Percentiles rank a stretch among this genome's conserved stretches.
These are phyloP conservation scores for Aeschynomene evenia DNA, from an alignment of 306 rosid genomes.

Conservation along the genomic window DNA sequence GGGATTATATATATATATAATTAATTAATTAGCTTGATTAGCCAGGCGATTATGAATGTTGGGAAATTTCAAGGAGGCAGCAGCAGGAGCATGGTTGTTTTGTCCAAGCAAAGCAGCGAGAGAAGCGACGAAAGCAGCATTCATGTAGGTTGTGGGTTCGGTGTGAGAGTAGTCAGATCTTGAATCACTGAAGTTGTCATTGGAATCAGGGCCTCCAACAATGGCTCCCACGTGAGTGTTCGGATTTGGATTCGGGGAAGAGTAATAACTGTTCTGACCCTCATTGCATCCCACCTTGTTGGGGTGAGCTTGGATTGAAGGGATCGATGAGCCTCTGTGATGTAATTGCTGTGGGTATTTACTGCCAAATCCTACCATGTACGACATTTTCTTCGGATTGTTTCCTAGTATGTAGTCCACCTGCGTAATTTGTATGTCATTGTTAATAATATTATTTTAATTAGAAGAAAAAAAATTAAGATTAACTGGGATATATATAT, in stretches of 20 bases:
- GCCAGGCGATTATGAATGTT: background rate
- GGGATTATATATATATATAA: background rate
- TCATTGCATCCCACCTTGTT: conserved; percentile 64
- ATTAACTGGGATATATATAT: too few relatives aligned
- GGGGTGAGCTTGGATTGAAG: conserved; percentile 50
- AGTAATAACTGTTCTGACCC: conserved; percentile 49
- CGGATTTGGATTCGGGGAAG: conserved; percentile 60
- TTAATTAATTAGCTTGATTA: background rate
- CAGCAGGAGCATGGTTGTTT: background rate
- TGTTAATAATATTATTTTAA: too few relatives aligned
- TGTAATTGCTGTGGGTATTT: conserved; percentile 67
- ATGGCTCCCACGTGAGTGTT: conserved; percentile 72
- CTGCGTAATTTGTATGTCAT: conserved; percentile 27
- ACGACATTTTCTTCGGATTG: conserved; percentile 70
- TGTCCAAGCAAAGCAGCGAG: conserved; percentile 54
- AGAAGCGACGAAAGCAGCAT: conserved; percentile 81
- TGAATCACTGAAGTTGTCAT: conserved; percentile 59
- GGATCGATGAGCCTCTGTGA: conserved; percentile 86
- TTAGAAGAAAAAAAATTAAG: background rate
- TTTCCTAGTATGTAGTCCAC: conserved; percentile 82
- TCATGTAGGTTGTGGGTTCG: conserved; percentile 76
- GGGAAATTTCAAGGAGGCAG: conserved; percentile 5
- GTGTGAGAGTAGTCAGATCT: conserved; percentile 75
- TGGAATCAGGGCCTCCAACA: conserved; percentile 77
- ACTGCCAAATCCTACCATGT: conserved; percentile 81